Conservation (phyloP, 805 yeast genomes). For the Zygotorulaspora sp. region DNA sequence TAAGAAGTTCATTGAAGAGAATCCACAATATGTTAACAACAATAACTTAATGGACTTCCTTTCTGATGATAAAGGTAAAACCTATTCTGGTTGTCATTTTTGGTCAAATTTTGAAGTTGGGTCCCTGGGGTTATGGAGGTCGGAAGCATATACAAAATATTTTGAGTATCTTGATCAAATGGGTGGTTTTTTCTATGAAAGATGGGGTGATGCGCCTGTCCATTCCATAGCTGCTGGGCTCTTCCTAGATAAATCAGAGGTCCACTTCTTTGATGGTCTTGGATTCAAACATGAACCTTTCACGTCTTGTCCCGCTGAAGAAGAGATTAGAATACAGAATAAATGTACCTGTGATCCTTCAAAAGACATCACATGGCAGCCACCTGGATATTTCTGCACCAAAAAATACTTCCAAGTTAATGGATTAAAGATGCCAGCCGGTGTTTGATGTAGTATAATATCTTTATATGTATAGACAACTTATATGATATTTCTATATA, state of each 20-base stretch:
- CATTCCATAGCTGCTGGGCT: conserved; percentile 72
- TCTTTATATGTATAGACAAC: neutral
- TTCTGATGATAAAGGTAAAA: conserved; percentile 56
- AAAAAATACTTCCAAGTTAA: conserved; percentile 47
- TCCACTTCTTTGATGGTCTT: conserved; percentile 69
- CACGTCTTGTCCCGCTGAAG: conserved; percentile 55
- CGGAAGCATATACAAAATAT: conserved; percentile 51
- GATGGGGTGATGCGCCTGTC: conserved; percentile 96
- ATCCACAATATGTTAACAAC: conserved; percentile 40
- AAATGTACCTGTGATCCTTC: conserved; percentile 59
- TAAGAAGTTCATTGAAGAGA: conserved; percentile 42
- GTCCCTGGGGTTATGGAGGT: conserved; percentile 63
- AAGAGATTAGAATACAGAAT: conserved; percentile 49
- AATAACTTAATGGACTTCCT: conserved; percentile 60
- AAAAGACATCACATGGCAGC: conserved; percentile 65
- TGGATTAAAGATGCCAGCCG: conserved; percentile 20
- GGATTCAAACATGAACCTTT: conserved; percentile 76
- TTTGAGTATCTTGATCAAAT: conserved; percentile 57
- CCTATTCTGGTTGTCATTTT: conserved; percentile 73
- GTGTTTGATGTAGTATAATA: conserved; percentile 4
- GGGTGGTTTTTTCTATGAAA: conserved; percentile 80
- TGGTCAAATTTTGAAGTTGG: conserved; percentile 81
- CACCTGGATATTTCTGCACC: conserved; percentile 66
- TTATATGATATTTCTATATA: neutral
- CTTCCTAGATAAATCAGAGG: conserved; percentile 49